phyloP scores from a whole-genome alignment of 1,284 basidiomycete species.

The Neotropicomus parvogracilis region DNA sequence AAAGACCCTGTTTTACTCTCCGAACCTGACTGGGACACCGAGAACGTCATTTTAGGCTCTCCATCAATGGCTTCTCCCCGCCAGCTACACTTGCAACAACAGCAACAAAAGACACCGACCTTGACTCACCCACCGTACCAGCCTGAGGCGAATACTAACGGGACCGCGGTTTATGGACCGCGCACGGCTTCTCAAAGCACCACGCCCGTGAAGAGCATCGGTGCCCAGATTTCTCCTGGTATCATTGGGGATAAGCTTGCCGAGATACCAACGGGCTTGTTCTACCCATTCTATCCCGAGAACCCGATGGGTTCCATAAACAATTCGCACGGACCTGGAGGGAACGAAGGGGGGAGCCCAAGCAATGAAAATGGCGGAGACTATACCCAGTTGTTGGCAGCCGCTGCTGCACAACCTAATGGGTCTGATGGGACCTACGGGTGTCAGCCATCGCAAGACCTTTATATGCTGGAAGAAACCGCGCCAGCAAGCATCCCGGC shows the following conservation, averaged over 20 bases:
- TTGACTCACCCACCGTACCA: slow-evolving; percentile 33
- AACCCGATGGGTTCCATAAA: slow-evolving; percentile 32
- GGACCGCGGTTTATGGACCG: slow-evolving; percentile 35
- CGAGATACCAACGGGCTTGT: slow-evolving; percentile 61
- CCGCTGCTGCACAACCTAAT: slow-evolving; percentile 48
- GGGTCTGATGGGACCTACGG: slow-evolving; percentile 43
- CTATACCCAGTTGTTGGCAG: slow-evolving; percentile 53
- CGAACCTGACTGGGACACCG: slow-evolving; percentile 69
- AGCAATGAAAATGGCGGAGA: slow-evolving; percentile 34
- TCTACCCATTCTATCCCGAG: slow-evolving; percentile 74
- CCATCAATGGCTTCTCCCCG: slow-evolving; percentile 31
- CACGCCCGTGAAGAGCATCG: slow-evolving; percentile 25
- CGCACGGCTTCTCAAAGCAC: slow-evolving; percentile 34
- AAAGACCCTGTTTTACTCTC: slow-evolving; percentile 55
- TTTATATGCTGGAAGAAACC: slow-evolving; percentile 66
- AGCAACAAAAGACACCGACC: slow-evolving; percentile 44
- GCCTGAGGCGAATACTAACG: slow-evolving; percentile 18
- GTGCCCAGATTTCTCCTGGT: slow-evolving; percentile 24
- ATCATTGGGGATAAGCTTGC: slow-evolving; percentile 44
- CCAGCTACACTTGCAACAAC: slow-evolving; percentile 29
- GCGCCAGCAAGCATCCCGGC: slow-evolving; percentile 34
- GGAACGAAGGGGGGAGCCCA: slow-evolving; percentile 20
- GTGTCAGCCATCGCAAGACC: slow-evolving; percentile 51
- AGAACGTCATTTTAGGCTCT: slow-evolving; percentile 32
- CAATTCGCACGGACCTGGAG: slow-evolving; percentile 18